Percentiles rank a stretch among this genome's conserved stretches.
phyloP scores from a whole-genome alignment of 208 protist genomes.

The Trypanosoma theileri region DNA sequence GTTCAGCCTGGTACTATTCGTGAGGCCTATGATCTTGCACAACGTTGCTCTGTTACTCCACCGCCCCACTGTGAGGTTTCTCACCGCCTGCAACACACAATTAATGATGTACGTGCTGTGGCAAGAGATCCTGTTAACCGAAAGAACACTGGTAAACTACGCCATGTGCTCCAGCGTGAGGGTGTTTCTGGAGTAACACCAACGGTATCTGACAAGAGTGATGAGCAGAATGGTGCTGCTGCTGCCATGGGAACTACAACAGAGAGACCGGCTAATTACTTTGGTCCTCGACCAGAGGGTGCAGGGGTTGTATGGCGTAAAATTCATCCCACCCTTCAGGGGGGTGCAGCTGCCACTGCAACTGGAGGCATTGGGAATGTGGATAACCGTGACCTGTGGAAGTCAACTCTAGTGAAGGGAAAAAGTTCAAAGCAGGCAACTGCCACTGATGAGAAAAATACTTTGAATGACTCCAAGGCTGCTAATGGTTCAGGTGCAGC shows the following conservation, averaged over 20 bases:
- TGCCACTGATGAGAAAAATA: background rate
- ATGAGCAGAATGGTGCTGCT: background rate
- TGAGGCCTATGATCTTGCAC: slow-evolving; percentile 63
- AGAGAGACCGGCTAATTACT: background rate
- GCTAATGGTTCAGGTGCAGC: background rate
- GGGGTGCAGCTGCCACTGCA: background rate
- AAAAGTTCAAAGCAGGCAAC: background rate
- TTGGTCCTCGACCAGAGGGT: slow-evolving; percentile 57
- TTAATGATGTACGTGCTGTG: slow-evolving; percentile 62
- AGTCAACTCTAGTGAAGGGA: slow-evolving; percentile 24
- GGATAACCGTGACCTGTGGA: slow-evolving; percentile 35
- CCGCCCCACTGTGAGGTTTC: slow-evolving; percentile 73
- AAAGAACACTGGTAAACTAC: slow-evolving; percentile 42
- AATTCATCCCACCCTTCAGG: slow-evolving; percentile 10
- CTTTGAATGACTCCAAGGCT: background rate
- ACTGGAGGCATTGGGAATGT: slow-evolving; percentile 20
- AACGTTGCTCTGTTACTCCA: slow-evolving; percentile 65
- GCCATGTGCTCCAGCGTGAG: slow-evolving; percentile 32
- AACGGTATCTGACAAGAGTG: slow-evolving; percentile 11
- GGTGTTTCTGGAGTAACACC: slow-evolving; percentile 3
- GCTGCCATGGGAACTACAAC: background rate
- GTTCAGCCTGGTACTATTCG: slow-evolving; percentile 38
- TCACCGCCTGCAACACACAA: slow-evolving; percentile 72
- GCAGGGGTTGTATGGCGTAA: slow-evolving; percentile 79
- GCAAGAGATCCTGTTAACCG: slow-evolving; percentile 68